Conservation (phyloP, 73 alveolate genomes). For the Paramecium tetraurelia region DNA sequence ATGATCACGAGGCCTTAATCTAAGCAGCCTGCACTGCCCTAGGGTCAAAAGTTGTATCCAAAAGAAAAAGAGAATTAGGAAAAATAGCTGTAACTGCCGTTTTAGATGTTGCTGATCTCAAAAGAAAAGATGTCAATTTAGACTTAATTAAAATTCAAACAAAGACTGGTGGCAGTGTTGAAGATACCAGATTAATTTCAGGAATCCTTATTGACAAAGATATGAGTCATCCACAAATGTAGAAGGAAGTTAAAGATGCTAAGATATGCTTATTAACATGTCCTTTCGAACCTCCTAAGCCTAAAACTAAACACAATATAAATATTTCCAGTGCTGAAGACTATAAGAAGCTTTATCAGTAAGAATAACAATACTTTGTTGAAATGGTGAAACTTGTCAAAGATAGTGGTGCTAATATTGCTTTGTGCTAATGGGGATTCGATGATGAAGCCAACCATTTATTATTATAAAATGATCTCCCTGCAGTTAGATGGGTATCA, state of each 20-base stretch:
- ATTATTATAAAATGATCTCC: conserved; percentile 78
- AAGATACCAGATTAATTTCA: conserved; percentile 87
- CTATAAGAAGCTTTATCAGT: conserved; percentile 91
- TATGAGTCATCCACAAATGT: conserved; percentile 99
- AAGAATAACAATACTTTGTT: conserved; percentile 86
- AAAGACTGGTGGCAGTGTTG: conserved; percentile 95
- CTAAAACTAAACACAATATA: conserved; percentile 98
- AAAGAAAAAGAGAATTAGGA: conserved; percentile 87
- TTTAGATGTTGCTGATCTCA: conserved; percentile 94
- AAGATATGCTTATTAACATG: conserved; percentile 94
- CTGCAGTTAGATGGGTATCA: conserved; percentile 98
- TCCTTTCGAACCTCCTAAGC: conserved; percentile 99
- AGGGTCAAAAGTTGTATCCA: conserved; percentile 96
- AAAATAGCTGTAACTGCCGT: conserved; percentile 98
- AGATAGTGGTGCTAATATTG: conserved; percentile 97
- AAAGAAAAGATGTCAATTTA: conserved; percentile 97
- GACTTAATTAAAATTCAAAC: conserved; percentile 94
- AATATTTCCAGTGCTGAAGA: conserved; percentile 97
- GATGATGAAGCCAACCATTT: conserved; percentile 99
- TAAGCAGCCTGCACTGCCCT: conserved; percentile 98
- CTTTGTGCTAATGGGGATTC: conserved; percentile 85
- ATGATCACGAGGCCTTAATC: conserved; percentile 64
- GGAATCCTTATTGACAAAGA: conserved; percentile 98
- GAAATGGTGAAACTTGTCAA: conserved; percentile 89
- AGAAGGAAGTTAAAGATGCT: conserved; percentile 94